These are phyloP conservation scores for Fraxinus nigra DNA, from an alignment of 305 asterid species.

Conservation along the genomic window DNA sequence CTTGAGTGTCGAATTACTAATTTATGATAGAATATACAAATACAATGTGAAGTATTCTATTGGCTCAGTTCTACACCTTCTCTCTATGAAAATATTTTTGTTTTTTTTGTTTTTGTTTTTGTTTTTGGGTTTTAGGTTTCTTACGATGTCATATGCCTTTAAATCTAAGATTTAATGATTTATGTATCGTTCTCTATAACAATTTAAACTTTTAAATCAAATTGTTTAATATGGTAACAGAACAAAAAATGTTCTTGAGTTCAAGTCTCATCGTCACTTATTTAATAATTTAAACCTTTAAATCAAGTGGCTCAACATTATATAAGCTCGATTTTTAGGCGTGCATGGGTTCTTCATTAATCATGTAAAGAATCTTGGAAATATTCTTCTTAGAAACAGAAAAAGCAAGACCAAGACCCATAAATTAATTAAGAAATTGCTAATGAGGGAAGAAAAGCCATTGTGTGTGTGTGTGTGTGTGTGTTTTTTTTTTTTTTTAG, in stretches of 20 bases:
- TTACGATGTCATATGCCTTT: neutral
- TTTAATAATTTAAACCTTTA: too few species aligned
- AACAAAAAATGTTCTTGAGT: too few species aligned
- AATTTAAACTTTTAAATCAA: too few species aligned
- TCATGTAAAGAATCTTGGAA: neutral
- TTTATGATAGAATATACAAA: neutral
- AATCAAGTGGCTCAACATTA: neutral
- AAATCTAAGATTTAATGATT: neutral
- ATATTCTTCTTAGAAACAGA: neutral
- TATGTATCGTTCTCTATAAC: neutral
- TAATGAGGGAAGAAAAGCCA: neutral
- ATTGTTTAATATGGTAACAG: too few species aligned
- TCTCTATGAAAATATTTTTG: too few species aligned
- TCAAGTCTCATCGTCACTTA: neutral
- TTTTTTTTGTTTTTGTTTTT: too few species aligned
- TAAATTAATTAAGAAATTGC: neutral
- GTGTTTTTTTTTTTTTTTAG: neutral
- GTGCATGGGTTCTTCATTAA: neutral
- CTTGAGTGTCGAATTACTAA: neutral
- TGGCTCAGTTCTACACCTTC: neutral
- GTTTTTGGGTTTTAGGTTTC: neutral
- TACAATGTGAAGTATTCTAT: neutral
- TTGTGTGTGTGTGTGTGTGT: too few species aligned
- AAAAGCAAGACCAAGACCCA: neutral
- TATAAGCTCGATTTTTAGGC: neutral